Base-by-base conservation (phyloP, 2,329 filamentous ascomycete genomes). In the Xylariaceae sp. region DNA sequence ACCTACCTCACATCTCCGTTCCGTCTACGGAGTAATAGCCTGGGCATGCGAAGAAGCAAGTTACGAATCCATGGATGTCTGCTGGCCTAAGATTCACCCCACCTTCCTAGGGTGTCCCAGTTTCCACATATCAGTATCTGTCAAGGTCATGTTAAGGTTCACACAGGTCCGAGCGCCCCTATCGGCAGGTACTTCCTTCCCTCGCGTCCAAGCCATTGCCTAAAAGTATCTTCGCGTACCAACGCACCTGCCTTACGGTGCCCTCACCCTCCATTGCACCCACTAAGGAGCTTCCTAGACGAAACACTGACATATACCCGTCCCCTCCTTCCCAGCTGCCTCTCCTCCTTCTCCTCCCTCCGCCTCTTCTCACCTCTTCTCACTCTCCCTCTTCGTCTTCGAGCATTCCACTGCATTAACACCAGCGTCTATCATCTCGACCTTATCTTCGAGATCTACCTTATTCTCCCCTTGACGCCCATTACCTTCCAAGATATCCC, bases 191-290 rank as follows among this genome's bases (percentile, higher is more conserved):
- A 30, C 23, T 8, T 8, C 23, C 23, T 49, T 49, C 47, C 30
- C 47, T 30, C 17, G 9, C 47, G 13, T 6, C 13, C 15, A 23
- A 23, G 15, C 47, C 23, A 6, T 18, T 9, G 15, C 8, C 7
- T 6, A 17, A 8, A 10, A 9, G 47, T 18, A 18, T 8, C 47
- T 18, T 18, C 47, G 17, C 15, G 17, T 11, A 17, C 47, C 23
- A 17, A 49, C 47, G 47, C 44, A 47, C 13, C 44, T 58, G 10
- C 57, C 48, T 45, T 10, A 30, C 23, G 5, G 9, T 34, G 15
- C 23, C 51, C 52, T 55, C 47, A 15, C 52, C 56, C 52, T 54
- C 47, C 17, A 45, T n/a, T 45, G 42, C 42, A 45, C 13, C 42
- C 42, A n/a, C 47, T 49, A 49, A 49, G 47, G 47, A 23, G 47